Conservation (phyloP, 2,329 filamentous ascomycete species). For the Botrytis porri region DNA sequence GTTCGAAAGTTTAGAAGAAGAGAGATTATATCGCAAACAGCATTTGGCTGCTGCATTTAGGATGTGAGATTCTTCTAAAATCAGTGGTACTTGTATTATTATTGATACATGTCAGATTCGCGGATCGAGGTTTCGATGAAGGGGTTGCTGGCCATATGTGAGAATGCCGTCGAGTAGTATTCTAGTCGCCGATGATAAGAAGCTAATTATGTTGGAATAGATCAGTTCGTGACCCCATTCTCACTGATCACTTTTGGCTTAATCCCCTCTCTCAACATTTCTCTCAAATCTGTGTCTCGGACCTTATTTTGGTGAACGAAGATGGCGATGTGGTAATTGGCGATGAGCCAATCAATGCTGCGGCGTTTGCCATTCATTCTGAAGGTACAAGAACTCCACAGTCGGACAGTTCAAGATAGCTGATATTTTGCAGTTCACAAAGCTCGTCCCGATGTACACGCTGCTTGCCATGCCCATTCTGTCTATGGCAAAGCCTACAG, state of each 20-base stretch:
- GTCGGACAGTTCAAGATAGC: not conserved
- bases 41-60: conserved; percentile 34
- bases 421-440: conserved; percentile 43
- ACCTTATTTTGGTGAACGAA: conserved; percentile 63
- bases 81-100: not conserved
- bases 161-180: conserved; percentile 12
- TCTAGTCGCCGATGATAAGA: conserved; percentile 8
- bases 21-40: conserved; percentile 33
- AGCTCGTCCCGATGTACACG: conserved; percentile 55
- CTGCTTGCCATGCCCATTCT: conserved; percentile 55
- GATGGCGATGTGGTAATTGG: conserved; percentile 61
- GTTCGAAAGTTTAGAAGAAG: conserved; percentile 30
- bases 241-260: conserved; percentile 46
- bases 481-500: conserved; percentile 58
- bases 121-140: conserved; percentile 44
- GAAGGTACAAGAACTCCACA: conserved; percentile 34
- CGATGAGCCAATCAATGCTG: conserved; percentile 49
- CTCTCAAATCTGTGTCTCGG: conserved; percentile 57
- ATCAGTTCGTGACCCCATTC: conserved; percentile 45
- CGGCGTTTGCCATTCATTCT: conserved; percentile 47
- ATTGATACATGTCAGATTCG: conserved; percentile 21
- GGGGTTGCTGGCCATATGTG: conserved; percentile 61
- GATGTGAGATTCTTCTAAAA: not conserved
- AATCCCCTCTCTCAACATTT: conserved; percentile 65
- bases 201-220: not conserved